Evolutionary conservation across 306 rosid genomes (phyloP), one percentile per base, ranked within the genome.

Genomic region (Hylodesmum podocarpum): DNA sequence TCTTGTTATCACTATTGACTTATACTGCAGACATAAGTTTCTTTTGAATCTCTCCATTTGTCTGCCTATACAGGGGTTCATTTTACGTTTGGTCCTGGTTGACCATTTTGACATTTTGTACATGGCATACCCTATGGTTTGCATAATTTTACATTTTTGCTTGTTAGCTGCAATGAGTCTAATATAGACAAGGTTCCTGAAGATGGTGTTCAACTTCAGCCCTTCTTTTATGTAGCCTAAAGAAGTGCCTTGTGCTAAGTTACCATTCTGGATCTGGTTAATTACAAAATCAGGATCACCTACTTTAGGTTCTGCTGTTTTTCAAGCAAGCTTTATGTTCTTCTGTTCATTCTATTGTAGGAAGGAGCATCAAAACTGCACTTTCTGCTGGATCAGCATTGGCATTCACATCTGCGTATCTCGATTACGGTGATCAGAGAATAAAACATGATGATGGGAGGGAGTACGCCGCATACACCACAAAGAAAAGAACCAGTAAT

Each of bases 391-490:
- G 99, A 79, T 64, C 97, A 22, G 97, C 97, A 54, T 81, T 95
- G 84, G 99, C 92, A 1, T 73, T 87, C 65, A 95, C 99, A 53
- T 95, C 97, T 77, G 62, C 97, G 21, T 3, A 64, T 41, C 80
- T 95, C 78, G 99, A 95, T 77, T 80, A 84, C 9, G 97, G 91
- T 18, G 97, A 93, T 70, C 96, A 88, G 80, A 88, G 86, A 61
- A 73, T 96, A 27, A 95, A 96, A 88, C 77, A 87, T 31, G 99
- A 95, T 66, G 47, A 4, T 1, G 96, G 94, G 79, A 89, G 72
- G 92, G 99, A 95, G 83, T 95, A 95, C 76, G 91, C 92, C 39
- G 97, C 97, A 57, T 95, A 90, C 78, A 95, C 97, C 58, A 87
- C 92, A 83, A 92, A 92, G 88, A 95, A 92, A 82, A 91, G 94